A percentile compares a stretch with the other conserved stretches of the same genome.
phyloP scores from a whole-genome alignment of 345 rosid genomes.

The Nasturtium officinale region DNA sequence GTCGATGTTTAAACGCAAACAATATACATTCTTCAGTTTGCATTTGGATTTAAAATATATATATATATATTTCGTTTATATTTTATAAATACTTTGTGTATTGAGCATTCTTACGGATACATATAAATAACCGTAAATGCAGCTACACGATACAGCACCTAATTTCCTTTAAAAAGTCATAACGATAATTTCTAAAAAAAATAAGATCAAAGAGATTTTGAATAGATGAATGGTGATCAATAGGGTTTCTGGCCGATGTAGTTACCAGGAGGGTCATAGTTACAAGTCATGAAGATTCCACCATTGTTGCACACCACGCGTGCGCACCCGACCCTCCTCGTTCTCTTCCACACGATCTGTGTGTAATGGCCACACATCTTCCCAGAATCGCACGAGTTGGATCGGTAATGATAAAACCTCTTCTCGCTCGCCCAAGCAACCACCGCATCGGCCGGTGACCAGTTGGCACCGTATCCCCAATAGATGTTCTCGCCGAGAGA shows the following conservation, averaged over 20 bases:
- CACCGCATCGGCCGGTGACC: constrained; percentile 72
- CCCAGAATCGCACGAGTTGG: constrained; percentile 60
- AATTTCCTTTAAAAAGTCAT: not conserved
- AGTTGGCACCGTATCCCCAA: constrained; percentile 75
- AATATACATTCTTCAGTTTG: not conserved
- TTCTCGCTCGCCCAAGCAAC: constrained; percentile 72
- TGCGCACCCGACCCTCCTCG: constrained; percentile 73
- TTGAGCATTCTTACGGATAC: constrained; percentile 27
- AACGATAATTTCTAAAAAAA: constrained; percentile 8
- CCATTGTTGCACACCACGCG: constrained; percentile 72
- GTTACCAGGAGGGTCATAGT: constrained; percentile 85
- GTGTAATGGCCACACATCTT: constrained; percentile 89
- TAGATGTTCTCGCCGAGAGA: constrained; percentile 78
- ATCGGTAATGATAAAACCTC: constrained; percentile 61
- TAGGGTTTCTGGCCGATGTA: constrained; percentile 80
- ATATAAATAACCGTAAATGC: constrained; percentile 14
- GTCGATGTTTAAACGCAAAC: not conserved
- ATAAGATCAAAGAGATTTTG: constrained; percentile 3
- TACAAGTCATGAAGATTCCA: constrained; percentile 90
- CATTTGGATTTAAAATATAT: not conserved
- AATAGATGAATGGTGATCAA: constrained; percentile 35
- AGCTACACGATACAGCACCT: constrained; percentile 22
- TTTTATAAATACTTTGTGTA: constrained; percentile 3
- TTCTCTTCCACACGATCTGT: constrained; percentile 78
- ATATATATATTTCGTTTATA: not conserved